Evolutionary conservation across 148 eudicot species (phyloP).

Genomic region (Rhododendron griersonianum): DNA sequence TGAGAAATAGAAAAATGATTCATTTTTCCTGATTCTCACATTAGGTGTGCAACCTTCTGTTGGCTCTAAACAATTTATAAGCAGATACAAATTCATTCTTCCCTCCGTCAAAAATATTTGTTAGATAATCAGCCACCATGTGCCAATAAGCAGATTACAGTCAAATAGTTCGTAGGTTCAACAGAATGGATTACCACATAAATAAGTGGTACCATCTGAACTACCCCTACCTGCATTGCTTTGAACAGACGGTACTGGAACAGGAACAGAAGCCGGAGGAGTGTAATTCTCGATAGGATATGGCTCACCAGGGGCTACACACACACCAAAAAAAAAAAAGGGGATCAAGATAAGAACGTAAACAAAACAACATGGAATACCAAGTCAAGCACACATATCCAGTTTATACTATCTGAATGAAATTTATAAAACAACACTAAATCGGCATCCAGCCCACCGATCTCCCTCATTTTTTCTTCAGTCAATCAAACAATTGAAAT

Average conservation of each 20-base stretch:
- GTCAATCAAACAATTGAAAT: neutral
- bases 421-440: neutral
- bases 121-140: neutral
- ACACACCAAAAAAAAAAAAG: neutral
- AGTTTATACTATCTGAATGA: neutral
- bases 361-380: neutral
- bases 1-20: neutral
- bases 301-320: constrained; percentile 85
- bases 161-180: neutral
- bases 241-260: constrained; percentile 43
- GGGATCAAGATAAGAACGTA: neutral
- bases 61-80: neutral
- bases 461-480: neutral
- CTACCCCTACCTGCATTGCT: constrained; percentile 42
- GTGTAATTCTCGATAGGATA: constrained; percentile 39
- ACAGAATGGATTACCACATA: neutral
- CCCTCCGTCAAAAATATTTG: neutral
- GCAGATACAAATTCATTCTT: neutral
- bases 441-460: neutral
- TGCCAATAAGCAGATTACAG: neutral
- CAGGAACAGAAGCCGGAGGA: constrained; percentile 49
- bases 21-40: neutral
- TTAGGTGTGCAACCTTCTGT: neutral
- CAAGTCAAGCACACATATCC: neutral
- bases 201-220: neutral